phyloP scores from a whole-genome alignment of 768 basidiomycete species.

The Suillus subaureus region DNA sequence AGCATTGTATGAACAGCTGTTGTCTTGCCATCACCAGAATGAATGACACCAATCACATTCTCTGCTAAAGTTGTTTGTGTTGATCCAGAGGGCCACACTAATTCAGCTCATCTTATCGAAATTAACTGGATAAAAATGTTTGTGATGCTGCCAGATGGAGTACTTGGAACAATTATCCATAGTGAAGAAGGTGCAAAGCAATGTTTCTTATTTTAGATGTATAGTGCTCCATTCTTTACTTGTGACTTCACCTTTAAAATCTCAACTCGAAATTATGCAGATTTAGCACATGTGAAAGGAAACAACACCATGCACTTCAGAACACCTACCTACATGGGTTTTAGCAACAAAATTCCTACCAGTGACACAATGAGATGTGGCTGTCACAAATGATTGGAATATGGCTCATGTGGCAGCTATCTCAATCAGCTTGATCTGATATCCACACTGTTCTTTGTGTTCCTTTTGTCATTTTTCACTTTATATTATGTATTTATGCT shows the following conservation, averaged over 20 bases:
- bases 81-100: conserved; percentile 36
- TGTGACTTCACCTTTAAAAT: background rate
- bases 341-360: background rate
- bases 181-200: conserved; percentile 15
- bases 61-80: no score
- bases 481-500: background rate
- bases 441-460: background rate
- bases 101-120: conserved; percentile 35
- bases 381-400: background rate
- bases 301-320: background rate
- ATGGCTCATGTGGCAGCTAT: background rate
- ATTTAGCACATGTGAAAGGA: background rate
- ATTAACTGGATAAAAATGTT: conserved; percentile 34
- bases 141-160: conserved; percentile 23
- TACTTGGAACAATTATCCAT: conserved; percentile 28
- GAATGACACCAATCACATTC: background rate
- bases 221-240: background rate
- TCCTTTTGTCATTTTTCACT: background rate
- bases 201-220: background rate
- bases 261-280: background rate
- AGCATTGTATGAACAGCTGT: conserved; percentile 3
- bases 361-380: background rate
- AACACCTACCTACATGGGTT: no score
- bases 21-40: background rate
- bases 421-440: background rate